phyloP scores from a whole-genome alignment of 441 rosid genomes.

The Raphanus hybrid region DNA sequence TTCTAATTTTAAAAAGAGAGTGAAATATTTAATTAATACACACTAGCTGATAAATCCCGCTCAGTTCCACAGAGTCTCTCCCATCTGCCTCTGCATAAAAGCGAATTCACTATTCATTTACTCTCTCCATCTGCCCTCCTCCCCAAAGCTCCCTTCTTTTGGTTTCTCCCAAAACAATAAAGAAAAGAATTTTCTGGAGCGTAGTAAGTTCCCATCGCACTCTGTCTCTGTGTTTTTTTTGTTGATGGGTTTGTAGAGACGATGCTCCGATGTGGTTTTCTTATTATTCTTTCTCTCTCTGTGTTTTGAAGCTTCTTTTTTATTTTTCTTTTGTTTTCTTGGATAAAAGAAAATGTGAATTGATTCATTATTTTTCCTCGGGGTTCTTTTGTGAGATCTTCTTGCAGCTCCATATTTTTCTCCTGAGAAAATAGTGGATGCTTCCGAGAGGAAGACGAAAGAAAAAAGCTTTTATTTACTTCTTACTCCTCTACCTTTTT shows the following conservation, averaged over 20 bases:
- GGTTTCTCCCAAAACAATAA: conserved; percentile 9
- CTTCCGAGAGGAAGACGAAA: background rate
- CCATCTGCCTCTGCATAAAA: background rate
- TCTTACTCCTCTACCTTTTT: background rate
- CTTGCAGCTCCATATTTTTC: conserved; percentile 8
- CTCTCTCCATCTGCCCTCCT: conserved; percentile 36
- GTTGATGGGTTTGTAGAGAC: no score
- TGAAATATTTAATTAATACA: conserved; percentile 6
- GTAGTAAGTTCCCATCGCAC: conserved; percentile 21
- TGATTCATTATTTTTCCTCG: background rate
- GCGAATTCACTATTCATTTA: conserved; percentile 32
- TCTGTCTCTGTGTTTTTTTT: background rate
- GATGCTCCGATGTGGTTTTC: background rate
- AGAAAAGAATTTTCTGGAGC: conserved; percentile 10
- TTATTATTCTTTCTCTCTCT: background rate
- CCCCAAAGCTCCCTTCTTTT: conserved; percentile 30
- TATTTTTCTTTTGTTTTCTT: background rate
- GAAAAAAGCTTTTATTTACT: background rate
- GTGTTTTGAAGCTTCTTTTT: no score
- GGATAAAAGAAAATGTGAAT: background rate
- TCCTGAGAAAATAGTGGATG: conserved; percentile 17
- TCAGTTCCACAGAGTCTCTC: conserved; percentile 30
- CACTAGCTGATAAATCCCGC: conserved; percentile 51
- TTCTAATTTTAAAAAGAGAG: background rate
- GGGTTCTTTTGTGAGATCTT: conserved; percentile 11